These are phyloP conservation scores for Diplodia mutila DNA, from an alignment of 2,329 filamentous ascomycete genomes.

Conservation along the genomic window DNA sequence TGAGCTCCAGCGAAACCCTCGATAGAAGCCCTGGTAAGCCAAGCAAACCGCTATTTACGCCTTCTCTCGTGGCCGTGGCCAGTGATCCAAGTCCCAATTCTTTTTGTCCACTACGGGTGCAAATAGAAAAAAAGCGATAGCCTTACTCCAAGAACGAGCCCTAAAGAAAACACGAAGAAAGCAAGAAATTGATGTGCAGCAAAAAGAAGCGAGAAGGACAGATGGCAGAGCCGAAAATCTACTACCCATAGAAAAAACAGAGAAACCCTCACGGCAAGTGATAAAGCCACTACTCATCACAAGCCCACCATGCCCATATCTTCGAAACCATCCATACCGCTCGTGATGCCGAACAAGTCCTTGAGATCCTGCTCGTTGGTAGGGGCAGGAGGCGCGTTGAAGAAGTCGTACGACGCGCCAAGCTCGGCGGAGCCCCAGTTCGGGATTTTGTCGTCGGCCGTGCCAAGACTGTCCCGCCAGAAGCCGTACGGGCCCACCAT, in stretches of 20 bases:
- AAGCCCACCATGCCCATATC: conserved; percentile 3
- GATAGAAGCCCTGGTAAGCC: conserved; percentile 1
- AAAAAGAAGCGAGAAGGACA: not conserved
- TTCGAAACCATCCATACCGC: not conserved
- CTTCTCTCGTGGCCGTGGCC: conserved; percentile 14
- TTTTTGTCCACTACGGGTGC: not conserved
- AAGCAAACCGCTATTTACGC: conserved; percentile 19
- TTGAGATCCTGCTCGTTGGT: conserved; percentile 14
- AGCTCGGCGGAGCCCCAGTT: conserved; percentile 10
- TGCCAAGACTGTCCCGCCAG: conserved; percentile 16
- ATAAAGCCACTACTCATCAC: not conserved
- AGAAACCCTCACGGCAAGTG: not conserved
- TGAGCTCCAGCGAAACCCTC: not conserved
- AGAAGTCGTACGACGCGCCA: conserved; percentile 16
- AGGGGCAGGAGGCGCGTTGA: conserved; percentile 18
- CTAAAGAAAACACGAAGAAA: not conserved
- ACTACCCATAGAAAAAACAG: not conserved
- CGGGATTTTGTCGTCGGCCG: conserved; percentile 15
- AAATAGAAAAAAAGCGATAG: not conserved
- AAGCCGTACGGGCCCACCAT: not conserved
- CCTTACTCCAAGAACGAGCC: conserved; percentile 4
- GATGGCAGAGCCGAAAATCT: conserved; percentile 1
- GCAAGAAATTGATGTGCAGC: not conserved
- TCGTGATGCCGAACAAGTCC: conserved; percentile 18
- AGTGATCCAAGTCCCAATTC: not conserved